These are phyloP conservation scores for Microsporum canis DNA, from an alignment of 2,329 filamentous ascomycete genomes.

Conservation along the genomic window DNA sequence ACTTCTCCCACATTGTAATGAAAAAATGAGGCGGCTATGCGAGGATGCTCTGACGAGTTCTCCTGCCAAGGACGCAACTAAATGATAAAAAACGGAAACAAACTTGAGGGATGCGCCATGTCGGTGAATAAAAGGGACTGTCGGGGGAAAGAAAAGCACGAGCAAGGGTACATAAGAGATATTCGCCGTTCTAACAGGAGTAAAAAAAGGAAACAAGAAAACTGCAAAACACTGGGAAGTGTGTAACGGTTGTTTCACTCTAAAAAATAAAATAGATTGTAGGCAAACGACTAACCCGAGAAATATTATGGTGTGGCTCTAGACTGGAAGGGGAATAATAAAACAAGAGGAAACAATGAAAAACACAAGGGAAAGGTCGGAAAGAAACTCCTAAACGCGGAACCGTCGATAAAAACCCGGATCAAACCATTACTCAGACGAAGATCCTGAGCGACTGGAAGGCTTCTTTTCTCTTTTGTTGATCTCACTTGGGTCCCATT, in stretches of 20 bases:
- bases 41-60: neutral
- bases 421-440: neutral
- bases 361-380: conserved; percentile 2
- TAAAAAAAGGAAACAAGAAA: neutral
- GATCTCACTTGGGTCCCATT: conserved; percentile 34
- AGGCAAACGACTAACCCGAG: neutral
- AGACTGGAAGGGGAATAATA: neutral
- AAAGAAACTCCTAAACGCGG: neutral
- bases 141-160: neutral
- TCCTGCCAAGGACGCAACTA: neutral
- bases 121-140: neutral
- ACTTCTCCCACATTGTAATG: neutral
- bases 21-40: neutral
- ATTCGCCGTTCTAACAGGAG: neutral
- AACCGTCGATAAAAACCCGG: neutral
- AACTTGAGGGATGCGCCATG: neutral
- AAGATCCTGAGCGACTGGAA: neutral
- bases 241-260: neutral
- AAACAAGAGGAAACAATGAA: neutral
- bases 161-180: neutral
- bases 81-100: neutral
- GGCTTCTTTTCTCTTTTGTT: conserved; percentile 16
- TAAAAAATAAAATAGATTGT: neutral
- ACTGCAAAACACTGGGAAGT: neutral
- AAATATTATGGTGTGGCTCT: neutral